Base-by-base conservation (phyloP, 169 alveolate species). In the Theileria parva region DNA sequence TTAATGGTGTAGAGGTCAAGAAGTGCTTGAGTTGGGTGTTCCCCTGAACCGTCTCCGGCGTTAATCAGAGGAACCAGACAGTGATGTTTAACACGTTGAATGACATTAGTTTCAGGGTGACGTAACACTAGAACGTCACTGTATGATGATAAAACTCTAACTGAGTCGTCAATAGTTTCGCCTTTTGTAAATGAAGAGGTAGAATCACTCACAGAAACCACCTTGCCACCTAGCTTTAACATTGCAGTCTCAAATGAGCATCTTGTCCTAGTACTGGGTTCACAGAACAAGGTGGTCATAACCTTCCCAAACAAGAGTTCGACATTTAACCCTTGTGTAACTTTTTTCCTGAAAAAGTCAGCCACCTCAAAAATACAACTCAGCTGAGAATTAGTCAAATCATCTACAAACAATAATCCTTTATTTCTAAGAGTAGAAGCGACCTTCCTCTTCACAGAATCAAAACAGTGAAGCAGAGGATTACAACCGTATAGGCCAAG, bases 11-110 rank as follows among this genome's bases (percentile, higher is more conserved):
- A 91, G 25, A 92, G 70, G 83, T 93, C 96, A 17, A 91, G 83
- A 27, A 93, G 88, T 2, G 96, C 94, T 77, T 93, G 96, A 15
- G 95, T 91, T 23, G 96, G 96, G 81, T 93, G 96, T 78, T 93
- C 96, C 5, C 95, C 95, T 5, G 90, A 60, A 34, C 96, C 96
- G 63, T 91, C 93, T 27, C 96, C 96, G 4, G 93, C 96, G 50
- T 93, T 93, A 79, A 93, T 89, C 73, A 93, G 84, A 55, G 95
- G 93, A 13, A 92, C 91, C 55, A 28, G 60, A 25, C 89, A 48
- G 27, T 78, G 83, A 21, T 32, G 50, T 50, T 59, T 70, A 2
- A 78, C 84, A 25, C 80, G 51, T 25, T 85, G 68, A 76, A 85
- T 69, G 59, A 51, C 73, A 13, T 77, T 77, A 17, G 30, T 72